Evolutionary conservation across 305 asterid genomes (phyloP).

Genomic region (Fraxinus velutina): DNA sequence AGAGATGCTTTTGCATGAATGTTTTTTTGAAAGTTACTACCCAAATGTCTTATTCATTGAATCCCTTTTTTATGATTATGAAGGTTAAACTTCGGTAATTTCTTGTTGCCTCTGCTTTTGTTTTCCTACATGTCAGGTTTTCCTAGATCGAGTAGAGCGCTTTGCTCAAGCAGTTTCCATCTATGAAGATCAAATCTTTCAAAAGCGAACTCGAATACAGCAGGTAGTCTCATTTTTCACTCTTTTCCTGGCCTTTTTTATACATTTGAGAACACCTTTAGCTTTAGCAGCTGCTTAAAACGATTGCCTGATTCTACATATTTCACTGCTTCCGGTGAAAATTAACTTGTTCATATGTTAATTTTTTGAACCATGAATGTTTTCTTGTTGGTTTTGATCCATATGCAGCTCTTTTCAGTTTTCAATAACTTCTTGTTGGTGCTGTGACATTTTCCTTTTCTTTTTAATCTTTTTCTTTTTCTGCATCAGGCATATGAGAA

Average conservation of each 20-base stretch:
- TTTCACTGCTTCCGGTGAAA: background rate
- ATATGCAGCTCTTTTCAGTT: conserved; percentile 6
- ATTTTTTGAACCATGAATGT: conserved; percentile 9
- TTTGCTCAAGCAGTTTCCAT: conserved; percentile 87
- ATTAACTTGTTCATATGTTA: background rate
- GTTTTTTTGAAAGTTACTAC: conserved; percentile 2
- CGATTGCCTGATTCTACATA: conserved; percentile 20
- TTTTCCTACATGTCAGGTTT: conserved; percentile 48
- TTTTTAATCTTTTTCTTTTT: conserved; percentile 12
- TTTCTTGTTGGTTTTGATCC: conserved; percentile 20
- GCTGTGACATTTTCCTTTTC: conserved; percentile 16
- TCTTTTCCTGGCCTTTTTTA: conserved; percentile 13
- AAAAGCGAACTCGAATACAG: conserved; percentile 79
- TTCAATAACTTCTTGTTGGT: conserved; percentile 17
- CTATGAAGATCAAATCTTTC: conserved; percentile 89
- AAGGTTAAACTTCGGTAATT: conserved; percentile 1
- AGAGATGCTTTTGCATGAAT: conserved; percentile 11
- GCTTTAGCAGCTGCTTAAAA: conserved; percentile 16
- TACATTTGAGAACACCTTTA: background rate
- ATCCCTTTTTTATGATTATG: conserved; percentile 1
- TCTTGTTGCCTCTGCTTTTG: conserved; percentile 18
- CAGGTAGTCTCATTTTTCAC: conserved; percentile 47
- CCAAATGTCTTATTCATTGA: background rate
- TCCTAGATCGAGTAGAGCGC: conserved; percentile 78
- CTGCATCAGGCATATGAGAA: conserved; percentile 66